phyloP scores from a whole-genome alignment of 2,329 filamentous ascomycete species.

The Eutypella sp. region DNA sequence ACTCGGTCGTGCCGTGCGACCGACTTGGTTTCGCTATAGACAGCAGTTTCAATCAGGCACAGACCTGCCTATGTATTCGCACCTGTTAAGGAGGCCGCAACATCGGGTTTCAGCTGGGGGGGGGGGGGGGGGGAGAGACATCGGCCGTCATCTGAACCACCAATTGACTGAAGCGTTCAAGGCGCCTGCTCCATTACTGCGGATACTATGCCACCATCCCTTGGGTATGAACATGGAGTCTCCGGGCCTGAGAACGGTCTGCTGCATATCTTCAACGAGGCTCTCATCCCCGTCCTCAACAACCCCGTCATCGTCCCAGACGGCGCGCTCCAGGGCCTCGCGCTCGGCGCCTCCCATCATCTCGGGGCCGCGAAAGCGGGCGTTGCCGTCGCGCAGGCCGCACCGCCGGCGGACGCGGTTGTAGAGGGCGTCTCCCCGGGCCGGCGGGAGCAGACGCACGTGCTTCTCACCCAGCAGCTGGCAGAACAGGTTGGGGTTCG shows the following conservation, averaged over 20 bases:
- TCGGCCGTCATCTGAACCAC: conserved; percentile 68
- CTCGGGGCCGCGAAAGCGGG: conserved; percentile 66
- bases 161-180: conserved; percentile 58
- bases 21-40: too few species aligned
- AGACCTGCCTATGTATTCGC: too few species aligned
- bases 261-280: conserved; percentile 26
- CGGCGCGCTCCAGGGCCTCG: conserved; percentile 55
- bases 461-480: conserved; percentile 72
- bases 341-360: conserved; percentile 87
- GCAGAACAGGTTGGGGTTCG: conserved; percentile 88
- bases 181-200: conserved; percentile 47
- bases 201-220: conserved; percentile 85
- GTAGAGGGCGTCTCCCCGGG: conserved; percentile 61
- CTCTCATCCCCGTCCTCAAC: not conserved
- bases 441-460: conserved; percentile 66
- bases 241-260: conserved; percentile 56
- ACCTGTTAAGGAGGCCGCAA: too few species aligned
- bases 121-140: too few species aligned
- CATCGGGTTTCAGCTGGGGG: too few species aligned
- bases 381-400: conserved; percentile 29
- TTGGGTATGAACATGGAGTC: conserved; percentile 75
- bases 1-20: too few species aligned
- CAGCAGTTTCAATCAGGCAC: too few species aligned
- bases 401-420: conserved; percentile 39
- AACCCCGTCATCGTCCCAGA: conserved; percentile 58